Base-by-base conservation (phyloP, 2,329 filamentous ascomycete genomes). In the Monosporascus sp. region DNA sequence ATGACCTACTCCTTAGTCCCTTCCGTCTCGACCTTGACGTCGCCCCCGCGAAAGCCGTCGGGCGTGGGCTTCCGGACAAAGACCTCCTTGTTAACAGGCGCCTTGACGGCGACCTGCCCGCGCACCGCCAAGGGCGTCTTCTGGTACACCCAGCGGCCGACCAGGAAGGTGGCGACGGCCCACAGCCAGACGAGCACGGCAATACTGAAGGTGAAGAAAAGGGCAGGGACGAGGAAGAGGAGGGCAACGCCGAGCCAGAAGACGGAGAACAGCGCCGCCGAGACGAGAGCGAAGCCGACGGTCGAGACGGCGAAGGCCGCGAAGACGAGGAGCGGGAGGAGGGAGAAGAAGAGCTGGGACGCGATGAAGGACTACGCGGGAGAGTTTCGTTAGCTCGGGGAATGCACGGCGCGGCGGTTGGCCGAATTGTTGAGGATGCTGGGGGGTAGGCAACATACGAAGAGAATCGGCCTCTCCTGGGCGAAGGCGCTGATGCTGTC, bases 241-340 rank as follows among this genome's bases (percentile, higher is more conserved):
- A 88, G 72, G 2, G 86, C 87, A 45, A 89, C 68, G 49, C 84
- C 82, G 51, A 84, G 78, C 75, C 84, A 86, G 73, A 88, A 85
- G 48, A 88, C 76, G 1, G 81, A 80, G 73, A 89, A 89, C 52
- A 85, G 63, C 40, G 89, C 63, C 14, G 85, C 85, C 31, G 78
- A 77, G 43, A 84, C 71, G 41, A 88, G 65, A 17, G 86, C 80
- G 66, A 90, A 79, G 57, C 85, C 68, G 57, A 86, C 70, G 55
- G 85, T 80, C 40, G 81, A 82, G 41, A 85, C 60, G 52, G 79
- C 76, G 74, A 92, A 91, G 60, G 80, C 73, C 52, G 79, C 58
- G 74, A 94, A 93, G 57, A 91, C 72, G 41, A 85, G 69, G 54
- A 92, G 63, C 1, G 89, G 89, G 15, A 89, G 69, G 53, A 84